phyloP scores from a whole-genome alignment of 2,329 filamentous ascomycete genomes.

The Fusarium concolor region DNA sequence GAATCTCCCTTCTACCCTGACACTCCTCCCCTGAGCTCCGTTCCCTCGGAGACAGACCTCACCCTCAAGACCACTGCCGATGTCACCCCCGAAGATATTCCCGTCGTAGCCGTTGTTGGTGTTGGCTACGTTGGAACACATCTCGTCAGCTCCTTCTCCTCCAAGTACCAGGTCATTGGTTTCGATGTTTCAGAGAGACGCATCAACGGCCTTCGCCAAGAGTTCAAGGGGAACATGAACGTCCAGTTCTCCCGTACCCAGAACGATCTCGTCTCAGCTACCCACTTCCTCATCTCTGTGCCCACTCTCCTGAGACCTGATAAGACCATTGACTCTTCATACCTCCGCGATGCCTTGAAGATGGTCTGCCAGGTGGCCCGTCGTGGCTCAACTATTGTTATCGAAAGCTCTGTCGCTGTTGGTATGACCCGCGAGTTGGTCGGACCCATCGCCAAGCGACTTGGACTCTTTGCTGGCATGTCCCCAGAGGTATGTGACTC shows the following conservation, averaged over 20 bases:
- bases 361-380: not conserved
- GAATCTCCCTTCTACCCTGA: not conserved
- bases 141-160: conserved; percentile 3
- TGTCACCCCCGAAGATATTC: not conserved
- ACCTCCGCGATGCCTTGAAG: not conserved
- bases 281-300: not conserved
- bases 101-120: not conserved
- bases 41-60: not conserved
- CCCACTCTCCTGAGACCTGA: not conserved
- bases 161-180: not conserved
- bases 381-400: not conserved
- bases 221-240: not conserved
- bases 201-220: not conserved
- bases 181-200: not conserved
- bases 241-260: not conserved
- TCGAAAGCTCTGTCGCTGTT: conserved; percentile 3
- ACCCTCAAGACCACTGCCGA: not conserved
- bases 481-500: not conserved
- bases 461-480: conserved; percentile 2
- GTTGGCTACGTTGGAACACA: not conserved
- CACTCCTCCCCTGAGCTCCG: not conserved
- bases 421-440: not conserved
- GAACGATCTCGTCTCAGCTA: not conserved
- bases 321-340: not conserved
- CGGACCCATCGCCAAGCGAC: not conserved